Evolutionary conservation across 2,329 filamentous ascomycete species (phyloP).

Genomic region (Botrytis porri): DNA sequence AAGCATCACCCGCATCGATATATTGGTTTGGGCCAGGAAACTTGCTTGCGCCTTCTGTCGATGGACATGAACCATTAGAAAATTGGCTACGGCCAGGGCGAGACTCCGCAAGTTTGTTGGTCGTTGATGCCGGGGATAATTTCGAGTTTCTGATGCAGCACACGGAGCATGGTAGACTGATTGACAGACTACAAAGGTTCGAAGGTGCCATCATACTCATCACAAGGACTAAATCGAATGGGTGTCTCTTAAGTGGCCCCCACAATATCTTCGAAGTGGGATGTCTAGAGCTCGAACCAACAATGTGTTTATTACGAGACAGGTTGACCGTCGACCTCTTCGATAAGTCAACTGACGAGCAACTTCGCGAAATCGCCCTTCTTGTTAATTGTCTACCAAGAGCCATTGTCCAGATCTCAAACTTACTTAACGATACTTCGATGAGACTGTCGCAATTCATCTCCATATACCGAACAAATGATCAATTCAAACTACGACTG

Average conservation of each 20-base stretch:
- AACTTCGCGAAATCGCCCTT: slow-evolving; percentile 26
- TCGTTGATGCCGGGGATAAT: slow-evolving; percentile 28
- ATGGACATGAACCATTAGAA: slow-evolving; percentile 21
- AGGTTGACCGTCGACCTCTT: slow-evolving; percentile 19
- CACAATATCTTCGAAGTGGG: slow-evolving; percentile 28
- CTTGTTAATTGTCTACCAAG: slow-evolving; percentile 27
- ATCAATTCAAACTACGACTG: slow-evolving; percentile 30
- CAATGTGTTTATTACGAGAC: slow-evolving; percentile 24
- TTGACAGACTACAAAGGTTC: slow-evolving; percentile 28
- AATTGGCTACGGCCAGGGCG: slow-evolving; percentile 24
- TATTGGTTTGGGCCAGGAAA: slow-evolving; percentile 29
- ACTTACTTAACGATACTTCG: slow-evolving; percentile 28
- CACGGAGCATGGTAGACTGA: slow-evolving; percentile 16
- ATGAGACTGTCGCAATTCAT: slow-evolving; percentile 33
- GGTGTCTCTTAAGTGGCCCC: slow-evolving; percentile 25
- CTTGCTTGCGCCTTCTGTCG: slow-evolving; percentile 17
- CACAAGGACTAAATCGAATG: slow-evolving; percentile 27
- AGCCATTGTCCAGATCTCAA: slow-evolving; percentile 30
- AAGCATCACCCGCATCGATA: slow-evolving; percentile 30
- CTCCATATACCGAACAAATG: slow-evolving; percentile 27
- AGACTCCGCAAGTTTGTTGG: slow-evolving; percentile 22
- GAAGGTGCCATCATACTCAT: slow-evolving; percentile 28
- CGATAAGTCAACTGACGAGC: slow-evolving; percentile 24
- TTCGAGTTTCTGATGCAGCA: slow-evolving; percentile 22
- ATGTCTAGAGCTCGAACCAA: slow-evolving; percentile 27